Conservation (phyloP, 176 grass and related monocot genomes). For the Musa itinerans region DNA sequence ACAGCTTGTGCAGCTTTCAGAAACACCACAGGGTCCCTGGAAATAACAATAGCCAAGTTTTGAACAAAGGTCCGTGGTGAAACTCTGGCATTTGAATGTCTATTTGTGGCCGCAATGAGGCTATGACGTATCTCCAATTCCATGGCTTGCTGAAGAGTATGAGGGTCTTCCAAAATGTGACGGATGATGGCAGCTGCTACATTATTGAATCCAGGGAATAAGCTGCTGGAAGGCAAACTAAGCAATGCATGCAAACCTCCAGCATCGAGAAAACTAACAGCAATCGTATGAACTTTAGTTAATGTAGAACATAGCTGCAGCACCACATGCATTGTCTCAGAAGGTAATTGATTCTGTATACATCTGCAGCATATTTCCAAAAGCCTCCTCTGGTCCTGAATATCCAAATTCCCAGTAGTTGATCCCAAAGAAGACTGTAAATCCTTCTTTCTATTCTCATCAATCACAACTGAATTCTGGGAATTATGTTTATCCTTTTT, state of each 20-base stretch:
- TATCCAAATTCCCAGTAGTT: slow-evolving; percentile 45
- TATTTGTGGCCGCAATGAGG: slow-evolving; percentile 74
- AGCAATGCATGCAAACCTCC: slow-evolving; percentile 70
- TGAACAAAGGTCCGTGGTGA: slow-evolving; percentile 79
- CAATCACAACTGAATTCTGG: slow-evolving; percentile 52
- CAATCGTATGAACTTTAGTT: slow-evolving; percentile 72
- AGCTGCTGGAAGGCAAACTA: slow-evolving; percentile 63
- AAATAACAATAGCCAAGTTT: slow-evolving; percentile 81
- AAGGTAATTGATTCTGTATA: slow-evolving; percentile 67
- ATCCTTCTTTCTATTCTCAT: slow-evolving; percentile 50
- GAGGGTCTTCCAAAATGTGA: slow-evolving; percentile 93
- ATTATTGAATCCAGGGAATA: slow-evolving; percentile 96
- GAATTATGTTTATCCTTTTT: slow-evolving; percentile 52
- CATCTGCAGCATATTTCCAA: slow-evolving; percentile 88
- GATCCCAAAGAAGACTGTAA: slow-evolving; percentile 25
- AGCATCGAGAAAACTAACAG: slow-evolving; percentile 73
- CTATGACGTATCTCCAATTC: slow-evolving; percentile 96
- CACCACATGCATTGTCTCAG: slow-evolving; percentile 80
- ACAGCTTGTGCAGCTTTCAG: slow-evolving; percentile 89
- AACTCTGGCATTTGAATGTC: slow-evolving; percentile 79
- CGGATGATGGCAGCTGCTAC: slow-evolving; percentile 87
- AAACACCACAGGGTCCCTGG: slow-evolving; percentile 83
- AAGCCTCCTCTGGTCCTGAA: slow-evolving; percentile 65
- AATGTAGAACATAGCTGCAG: slow-evolving; percentile 83
- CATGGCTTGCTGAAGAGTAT: slow-evolving; percentile 99